Evolutionary conservation across 176 grass and related monocot genomes (phyloP).

Genomic region (Neostapfia colusana): DNA sequence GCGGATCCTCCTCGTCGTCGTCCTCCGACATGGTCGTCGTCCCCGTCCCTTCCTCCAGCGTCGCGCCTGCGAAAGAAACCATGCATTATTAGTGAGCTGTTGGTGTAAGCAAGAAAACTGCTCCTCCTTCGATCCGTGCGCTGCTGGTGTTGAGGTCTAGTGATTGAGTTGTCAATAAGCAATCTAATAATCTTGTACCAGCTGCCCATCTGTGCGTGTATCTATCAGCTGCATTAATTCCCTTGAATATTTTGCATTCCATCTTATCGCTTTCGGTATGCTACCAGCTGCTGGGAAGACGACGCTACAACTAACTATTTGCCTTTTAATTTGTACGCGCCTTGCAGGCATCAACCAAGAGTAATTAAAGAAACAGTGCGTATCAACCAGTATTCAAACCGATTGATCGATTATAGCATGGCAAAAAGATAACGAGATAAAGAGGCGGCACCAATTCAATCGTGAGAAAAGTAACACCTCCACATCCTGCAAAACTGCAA

Average conservation of each 20-base stretch:
- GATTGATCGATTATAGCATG: not conserved
- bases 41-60: conserved; percentile 73
- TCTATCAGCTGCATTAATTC: too few relatives aligned
- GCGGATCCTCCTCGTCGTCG: conserved; percentile 89
- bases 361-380: not conserved
- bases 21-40: conserved; percentile 99
- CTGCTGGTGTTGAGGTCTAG: too few relatives aligned
- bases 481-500: not conserved
- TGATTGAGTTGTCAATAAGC: too few relatives aligned
- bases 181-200: too few relatives aligned
- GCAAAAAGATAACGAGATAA: not conserved
- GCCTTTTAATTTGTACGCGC: not conserved
- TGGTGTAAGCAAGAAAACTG: not conserved
- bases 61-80: conserved; percentile 43
- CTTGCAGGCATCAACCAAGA: conserved; percentile 1
- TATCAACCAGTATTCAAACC: conserved; percentile 26
- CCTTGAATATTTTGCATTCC: too few relatives aligned
- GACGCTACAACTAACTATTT: conserved; percentile 37
- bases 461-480: not conserved
- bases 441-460: conserved; percentile 33
- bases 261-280: too few relatives aligned
- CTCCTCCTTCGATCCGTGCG: too few relatives aligned
- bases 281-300: not conserved
- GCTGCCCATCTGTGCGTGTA: too few relatives aligned
- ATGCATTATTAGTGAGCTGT: not conserved